Base-by-base conservation (phyloP, 2,329 filamentous ascomycete species). In the Cercospora sp. region DNA sequence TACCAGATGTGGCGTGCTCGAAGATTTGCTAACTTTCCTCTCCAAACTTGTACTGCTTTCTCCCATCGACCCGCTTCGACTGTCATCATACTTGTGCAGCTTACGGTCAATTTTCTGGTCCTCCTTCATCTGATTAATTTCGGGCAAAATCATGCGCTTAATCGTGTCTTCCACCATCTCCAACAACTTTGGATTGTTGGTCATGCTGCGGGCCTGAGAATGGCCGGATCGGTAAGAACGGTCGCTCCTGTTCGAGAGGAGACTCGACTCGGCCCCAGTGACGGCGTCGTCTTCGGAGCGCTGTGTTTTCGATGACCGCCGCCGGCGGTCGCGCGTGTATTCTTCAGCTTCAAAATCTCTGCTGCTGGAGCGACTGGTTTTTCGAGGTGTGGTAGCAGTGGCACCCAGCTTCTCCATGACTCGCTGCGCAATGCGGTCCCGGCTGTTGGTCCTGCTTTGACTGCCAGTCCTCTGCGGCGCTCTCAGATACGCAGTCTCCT, bases 81-180 rank as follows among this genome's bases (percentile, higher is more conserved):
- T 87, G 65, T 84, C 84, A 32, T 90, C 87, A 34, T 91, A 94
- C 67, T 89, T 90, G 65, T 87, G 88, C 10, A 87, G 88, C 74
- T 88, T 90, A 71, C 90, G 86, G 70, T 90, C 88, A 71, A 90
- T 90, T 79, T 92, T 94, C 78, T 94, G 91, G 76, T 97, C 93
- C 74, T 94, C 89, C 79, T 97, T 97, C 65, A 99, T 84, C 9
- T 93, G 92, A 74, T 93, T 94, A 55, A 99, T 85, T 79, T 99
- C 94, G 0, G 95, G 95, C 2, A 99, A 82, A 63, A 97, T 97
- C 61, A 97, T 85, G 60, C 93, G 88, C 70, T 93, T 90, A 76
- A 97, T 97, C 13, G 93, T 93, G 80, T 97, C 93, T 81, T 97
- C 94, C 3, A 97, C 94, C 0, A 93, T 95, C 75, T 95, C 92